A percentile compares a stretch with the other conserved stretches of the same genome.
Evolutionary conservation across 495 filamentous ascomycete species (phyloP).

Genomic region (Hyphodiscus hymeniophilus): DNA sequence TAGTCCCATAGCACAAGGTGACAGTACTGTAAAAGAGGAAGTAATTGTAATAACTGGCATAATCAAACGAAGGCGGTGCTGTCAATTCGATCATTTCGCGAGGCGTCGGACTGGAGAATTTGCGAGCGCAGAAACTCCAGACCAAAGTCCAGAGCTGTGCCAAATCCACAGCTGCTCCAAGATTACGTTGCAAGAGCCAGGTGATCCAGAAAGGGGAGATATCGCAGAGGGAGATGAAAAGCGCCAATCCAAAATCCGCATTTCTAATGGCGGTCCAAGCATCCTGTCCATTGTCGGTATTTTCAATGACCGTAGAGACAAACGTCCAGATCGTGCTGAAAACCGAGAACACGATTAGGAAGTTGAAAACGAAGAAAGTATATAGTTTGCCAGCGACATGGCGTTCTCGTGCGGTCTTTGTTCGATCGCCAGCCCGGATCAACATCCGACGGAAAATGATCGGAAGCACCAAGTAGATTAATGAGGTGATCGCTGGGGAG

Average conservation of each 20-base stretch:
- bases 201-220: constrained; percentile 90
- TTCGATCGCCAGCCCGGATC: constrained; percentile 72
- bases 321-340: constrained; percentile 76
- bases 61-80: constrained; percentile 88
- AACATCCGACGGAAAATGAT: constrained; percentile 82
- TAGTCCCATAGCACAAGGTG: constrained; percentile 71
- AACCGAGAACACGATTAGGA: constrained; percentile 84
- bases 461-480: constrained; percentile 82
- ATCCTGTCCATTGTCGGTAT: constrained; percentile 40
- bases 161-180: constrained; percentile 85
- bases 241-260: constrained; percentile 46
- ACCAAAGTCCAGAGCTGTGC: constrained; percentile 72
- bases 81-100: constrained; percentile 90
- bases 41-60: constrained; percentile 92
- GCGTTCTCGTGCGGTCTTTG: constrained; percentile 87
- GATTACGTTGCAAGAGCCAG: constrained; percentile 84
- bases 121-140: constrained; percentile 74
- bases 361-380: constrained; percentile 97
- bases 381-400: constrained; percentile 90
- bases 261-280: constrained; percentile 62
- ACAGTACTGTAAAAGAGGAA: constrained; percentile 93
- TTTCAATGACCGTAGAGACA: constrained; percentile 51
- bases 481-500: constrained; percentile 82
- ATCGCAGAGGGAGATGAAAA: constrained; percentile 63
- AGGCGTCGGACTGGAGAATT: constrained; percentile 80